Evolutionary conservation across 1,139 yeast genomes (phyloP).

Genomic region (Debaryomycetaceae sp.): DNA sequence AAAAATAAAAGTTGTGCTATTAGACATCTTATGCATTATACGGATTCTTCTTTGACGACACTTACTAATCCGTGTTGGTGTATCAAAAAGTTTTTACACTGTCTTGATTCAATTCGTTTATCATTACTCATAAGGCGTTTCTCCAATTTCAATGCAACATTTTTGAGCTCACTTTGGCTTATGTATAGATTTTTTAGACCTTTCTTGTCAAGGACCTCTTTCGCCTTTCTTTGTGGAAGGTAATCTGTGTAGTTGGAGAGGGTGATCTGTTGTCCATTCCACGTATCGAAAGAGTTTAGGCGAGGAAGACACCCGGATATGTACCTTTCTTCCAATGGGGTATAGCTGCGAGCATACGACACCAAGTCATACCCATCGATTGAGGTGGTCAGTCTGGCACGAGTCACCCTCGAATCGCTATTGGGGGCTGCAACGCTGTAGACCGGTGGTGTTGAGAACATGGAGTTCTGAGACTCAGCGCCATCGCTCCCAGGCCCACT

Average conservation of each 20-base stretch:
- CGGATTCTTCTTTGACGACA: slow-evolving; percentile 5
- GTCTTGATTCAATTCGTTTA: slow-evolving; percentile 4
- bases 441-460: background rate
- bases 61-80: slow-evolving; percentile 36
- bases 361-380: slow-evolving; percentile 19
- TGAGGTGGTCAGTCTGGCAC: background rate
- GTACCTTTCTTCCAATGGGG: slow-evolving; percentile 32
- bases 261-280: slow-evolving; percentile 33
- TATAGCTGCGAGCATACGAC: slow-evolving; percentile 23
- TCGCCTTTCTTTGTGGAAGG: slow-evolving; percentile 1
- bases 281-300: slow-evolving; percentile 39
- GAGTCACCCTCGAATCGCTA: background rate
- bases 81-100: slow-evolving; percentile 26
- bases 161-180: slow-evolving; percentile 9
- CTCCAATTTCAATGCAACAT: slow-evolving; percentile 1
- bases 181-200: slow-evolving; percentile 13
- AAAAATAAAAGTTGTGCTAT: background rate
- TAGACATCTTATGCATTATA: background rate
- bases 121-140: background rate
- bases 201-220: slow-evolving; percentile 7
- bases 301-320: slow-evolving; percentile 40
- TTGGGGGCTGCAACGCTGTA: background rate
- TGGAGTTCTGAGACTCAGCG: background rate
- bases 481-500: background rate
- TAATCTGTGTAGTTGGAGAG: slow-evolving; percentile 22